Base-by-base conservation (phyloP, 179 eudicot genomes). In the Spinacia oleracea region DNA sequence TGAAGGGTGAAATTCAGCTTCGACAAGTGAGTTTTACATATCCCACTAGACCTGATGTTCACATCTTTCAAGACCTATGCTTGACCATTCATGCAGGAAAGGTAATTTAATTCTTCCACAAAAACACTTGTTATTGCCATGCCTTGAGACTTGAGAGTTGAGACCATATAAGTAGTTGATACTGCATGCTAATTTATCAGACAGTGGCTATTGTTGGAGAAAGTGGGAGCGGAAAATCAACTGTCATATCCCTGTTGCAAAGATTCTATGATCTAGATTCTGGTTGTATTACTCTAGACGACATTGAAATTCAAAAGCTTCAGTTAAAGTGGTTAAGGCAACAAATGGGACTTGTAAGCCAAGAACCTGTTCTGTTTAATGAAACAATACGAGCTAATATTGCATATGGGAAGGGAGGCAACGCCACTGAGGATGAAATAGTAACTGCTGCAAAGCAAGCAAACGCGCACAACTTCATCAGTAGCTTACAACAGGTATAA, bases 331-430 rank as follows among this genome's bases (percentile, higher is more conserved):
- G 82, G 82, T 55, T 80, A 53, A 55, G 82, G 74, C 78, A 80
- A 43, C 82, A 80, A 56, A 80, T 74, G 72, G 82, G 82, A 0
- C 78, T 80, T 0, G 82, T 80, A 31, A 84, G 86, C 78, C 86
- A 84, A 81, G 84, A 84, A 35, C 86, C 81, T 23, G 40, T 77
- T 45, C 79, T 84, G 11, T 84, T 81, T 70, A 84, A 81, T 34
- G 79, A 80, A n/a, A 80, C 76, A 5, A 84, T 84, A 29, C 76
- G 84, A 40, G 77, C 76, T 48, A 84, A 84, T 74, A 84, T 81
- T 25, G 75, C 78, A 3, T 80, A 80, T 56, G 78, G 82, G 55
- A 80, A 80, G 38, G 82, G 74, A 21, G 82, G 73, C 21, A 80
- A 74, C n/a, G 82, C 82, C 0, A 74, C 74, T 20, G 82, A 80